Evolutionary conservation across 768 basidiomycete genomes (phyloP).

Genomic region (Lactarius hengduanensis): DNA sequence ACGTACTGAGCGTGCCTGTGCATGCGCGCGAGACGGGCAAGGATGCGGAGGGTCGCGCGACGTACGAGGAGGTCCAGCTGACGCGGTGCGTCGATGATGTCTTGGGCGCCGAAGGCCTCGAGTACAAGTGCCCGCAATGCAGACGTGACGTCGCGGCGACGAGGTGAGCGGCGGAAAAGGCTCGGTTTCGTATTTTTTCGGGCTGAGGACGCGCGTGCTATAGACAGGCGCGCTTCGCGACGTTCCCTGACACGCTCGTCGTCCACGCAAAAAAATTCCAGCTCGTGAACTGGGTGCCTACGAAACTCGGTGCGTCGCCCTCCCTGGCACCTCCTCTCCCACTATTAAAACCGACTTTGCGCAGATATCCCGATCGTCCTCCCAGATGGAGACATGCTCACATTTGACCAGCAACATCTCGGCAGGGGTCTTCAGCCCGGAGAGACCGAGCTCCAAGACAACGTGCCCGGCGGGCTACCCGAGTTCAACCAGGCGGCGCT

Average conservation of each 20-base stretch:
- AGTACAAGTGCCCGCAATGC: conserved; percentile 81
- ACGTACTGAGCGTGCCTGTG: conserved; percentile 78
- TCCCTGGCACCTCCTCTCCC: not conserved
- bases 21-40: conserved; percentile 59
- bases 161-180: conserved; percentile 54
- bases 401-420: conserved; percentile 58
- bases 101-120: conserved; percentile 61
- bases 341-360: conserved; percentile 12
- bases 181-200: not conserved
- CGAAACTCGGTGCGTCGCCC: conserved; percentile 71
- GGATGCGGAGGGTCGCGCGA: conserved; percentile 57
- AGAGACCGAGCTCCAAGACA: conserved; percentile 69
- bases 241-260: conserved; percentile 86
- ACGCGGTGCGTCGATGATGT: conserved; percentile 58
- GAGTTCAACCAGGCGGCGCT: conserved; percentile 75
- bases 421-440: conserved; percentile 67
- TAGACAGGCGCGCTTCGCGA: conserved; percentile 75
- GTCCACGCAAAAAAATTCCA: conserved; percentile 94
- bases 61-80: conserved; percentile 64
- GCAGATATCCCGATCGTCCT: conserved; percentile 84
- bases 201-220: not conserved
- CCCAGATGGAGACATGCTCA: conserved; percentile 54
- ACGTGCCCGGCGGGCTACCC: conserved; percentile 39
- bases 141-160: conserved; percentile 62
- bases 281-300: conserved; percentile 94